These are phyloP conservation scores for Trichoderma oligosporum DNA, from an alignment of 2,329 filamentous ascomycete species.

Conservation along the genomic window DNA sequence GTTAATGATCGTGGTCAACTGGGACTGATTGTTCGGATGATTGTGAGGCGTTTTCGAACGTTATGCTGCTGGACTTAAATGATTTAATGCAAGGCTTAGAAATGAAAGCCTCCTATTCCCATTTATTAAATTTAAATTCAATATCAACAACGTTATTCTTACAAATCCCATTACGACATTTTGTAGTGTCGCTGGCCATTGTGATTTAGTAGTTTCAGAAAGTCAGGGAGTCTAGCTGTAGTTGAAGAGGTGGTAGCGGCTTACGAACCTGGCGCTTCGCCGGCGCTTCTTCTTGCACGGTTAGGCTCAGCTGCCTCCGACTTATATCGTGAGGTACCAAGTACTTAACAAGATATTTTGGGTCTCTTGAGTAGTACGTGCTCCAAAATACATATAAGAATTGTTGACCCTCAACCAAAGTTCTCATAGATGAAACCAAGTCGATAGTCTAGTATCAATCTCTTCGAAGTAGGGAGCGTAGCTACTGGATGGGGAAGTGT, in stretches of 20 bases:
- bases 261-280: background rate
- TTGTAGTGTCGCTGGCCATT: background rate
- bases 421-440: background rate
- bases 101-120: conserved; percentile 11
- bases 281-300: background rate
- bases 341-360: no score
- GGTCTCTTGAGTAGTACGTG: no score
- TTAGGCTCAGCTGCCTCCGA: background rate
- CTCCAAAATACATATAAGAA: no score
- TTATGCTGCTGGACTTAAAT: conserved; percentile 9
- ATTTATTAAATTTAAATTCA: conserved; percentile 8
- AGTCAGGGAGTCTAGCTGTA: no score
- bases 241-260: background rate
- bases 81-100: conserved; percentile 14
- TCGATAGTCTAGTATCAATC: background rate
- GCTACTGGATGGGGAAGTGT: no score
- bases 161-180: no score
- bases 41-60: conserved; percentile 14
- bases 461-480: no score
- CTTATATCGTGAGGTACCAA: no score
- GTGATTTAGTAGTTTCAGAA: background rate
- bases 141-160: background rate
- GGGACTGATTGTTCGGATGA: conserved; percentile 1
- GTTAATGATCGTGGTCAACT: conserved; percentile 2
- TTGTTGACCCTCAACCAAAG: no score